These are phyloP conservation scores for Blepharisma undulans DNA, from an alignment of 169 alveolate genomes.

Conservation along the genomic window DNA sequence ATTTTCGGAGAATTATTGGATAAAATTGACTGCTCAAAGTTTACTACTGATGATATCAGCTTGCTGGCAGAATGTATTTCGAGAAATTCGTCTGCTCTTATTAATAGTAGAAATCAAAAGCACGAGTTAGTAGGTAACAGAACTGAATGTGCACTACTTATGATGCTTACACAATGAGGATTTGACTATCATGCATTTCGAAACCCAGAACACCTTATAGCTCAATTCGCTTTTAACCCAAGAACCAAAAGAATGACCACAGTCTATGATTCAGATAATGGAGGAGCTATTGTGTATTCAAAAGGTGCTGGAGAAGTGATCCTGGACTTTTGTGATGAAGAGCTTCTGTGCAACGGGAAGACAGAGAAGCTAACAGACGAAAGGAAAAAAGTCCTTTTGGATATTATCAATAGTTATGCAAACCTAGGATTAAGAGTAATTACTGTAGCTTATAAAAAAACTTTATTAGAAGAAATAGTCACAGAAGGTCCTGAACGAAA, in stretches of 20 bases:
- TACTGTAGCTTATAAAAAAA: slow-evolving; percentile 55
- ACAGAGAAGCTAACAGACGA: slow-evolving; percentile 25
- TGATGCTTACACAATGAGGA: neutral
- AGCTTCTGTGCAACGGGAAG: slow-evolving; percentile 55
- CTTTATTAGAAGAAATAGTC: neutral
- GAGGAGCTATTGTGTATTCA: slow-evolving; percentile 48
- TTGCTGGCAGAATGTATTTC: slow-evolving; percentile 22
- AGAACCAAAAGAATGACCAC: slow-evolving; percentile 22
- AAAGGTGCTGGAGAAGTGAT: slow-evolving; percentile 86
- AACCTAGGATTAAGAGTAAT: slow-evolving; percentile 76
- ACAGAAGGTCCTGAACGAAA: slow-evolving; percentile 46
- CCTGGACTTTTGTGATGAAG: slow-evolving; percentile 49
- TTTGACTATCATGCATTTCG: neutral
- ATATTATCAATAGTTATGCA: slow-evolving; percentile 54
- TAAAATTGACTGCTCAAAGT: neutral
- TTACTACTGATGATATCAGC: slow-evolving; percentile 42
- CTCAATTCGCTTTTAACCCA: slow-evolving; percentile 22
- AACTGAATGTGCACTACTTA: slow-evolving; percentile 66
- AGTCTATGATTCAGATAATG: slow-evolving; percentile 26
- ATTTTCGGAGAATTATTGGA: neutral
- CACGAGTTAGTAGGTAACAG: slow-evolving; percentile 48
- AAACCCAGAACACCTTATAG: neutral
- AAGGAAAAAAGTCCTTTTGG: slow-evolving; percentile 37
- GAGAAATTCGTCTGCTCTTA: neutral
- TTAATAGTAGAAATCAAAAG: neutral